Conservation (phyloP, 192 early-diverging fungal genomes). For the Umbelopsis vinacea region DNA sequence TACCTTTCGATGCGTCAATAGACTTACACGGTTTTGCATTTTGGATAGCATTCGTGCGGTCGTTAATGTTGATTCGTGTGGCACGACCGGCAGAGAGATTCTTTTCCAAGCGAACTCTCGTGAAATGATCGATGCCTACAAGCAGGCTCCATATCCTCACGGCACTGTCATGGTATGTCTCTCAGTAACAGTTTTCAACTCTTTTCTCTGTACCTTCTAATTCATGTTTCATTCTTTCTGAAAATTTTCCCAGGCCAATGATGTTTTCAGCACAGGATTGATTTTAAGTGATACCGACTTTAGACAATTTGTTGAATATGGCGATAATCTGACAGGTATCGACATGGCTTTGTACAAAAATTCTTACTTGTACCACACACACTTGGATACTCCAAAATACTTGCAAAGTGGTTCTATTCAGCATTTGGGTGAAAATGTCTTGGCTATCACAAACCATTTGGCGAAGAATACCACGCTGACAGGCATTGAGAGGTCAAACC, state of each 20-base stretch:
- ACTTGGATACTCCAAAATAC: conserved; percentile 61
- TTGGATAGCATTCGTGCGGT: conserved; percentile 56
- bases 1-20: not conserved
- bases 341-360: conserved; percentile 80
- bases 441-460: conserved; percentile 57
- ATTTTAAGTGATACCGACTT: conserved; percentile 78
- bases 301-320: conserved; percentile 74
- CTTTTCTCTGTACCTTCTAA: not conserved
- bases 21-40: not conserved
- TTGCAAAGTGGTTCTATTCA: conserved; percentile 66
- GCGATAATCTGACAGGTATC: conserved; percentile 56
- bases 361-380: conserved; percentile 74
- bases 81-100: conserved; percentile 66
- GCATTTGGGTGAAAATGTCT: conserved; percentile 72
- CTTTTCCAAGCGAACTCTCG: conserved; percentile 77
- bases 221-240: not conserved
- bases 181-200: not conserved
- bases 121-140: conserved; percentile 71
- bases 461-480: conserved; percentile 50
- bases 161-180: conserved; percentile 62
- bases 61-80: conserved; percentile 80
- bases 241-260: conserved; percentile 45
- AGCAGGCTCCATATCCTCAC: conserved; percentile 65
- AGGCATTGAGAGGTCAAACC: conserved; percentile 46
- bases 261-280: conserved; percentile 61